phyloP scores from a whole-genome alignment of 768 basidiomycete species.

The Botryobasidium botryosum region DNA sequence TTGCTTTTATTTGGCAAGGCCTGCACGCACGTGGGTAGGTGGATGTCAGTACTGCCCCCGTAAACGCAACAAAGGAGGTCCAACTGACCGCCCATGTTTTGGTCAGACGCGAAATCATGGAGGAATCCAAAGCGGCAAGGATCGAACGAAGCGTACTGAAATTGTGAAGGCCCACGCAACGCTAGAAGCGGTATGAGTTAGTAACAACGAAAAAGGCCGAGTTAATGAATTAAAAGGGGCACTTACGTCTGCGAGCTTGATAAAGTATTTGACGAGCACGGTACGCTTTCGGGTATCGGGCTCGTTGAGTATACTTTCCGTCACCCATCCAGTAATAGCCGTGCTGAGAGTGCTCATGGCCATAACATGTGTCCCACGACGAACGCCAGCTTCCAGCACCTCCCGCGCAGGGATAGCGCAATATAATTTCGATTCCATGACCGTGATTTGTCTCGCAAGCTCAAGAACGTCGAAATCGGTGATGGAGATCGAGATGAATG shows the following conservation, averaged over 20 bases:
- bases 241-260: slow-evolving; percentile 82
- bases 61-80: background rate
- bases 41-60: slow-evolving; percentile 4
- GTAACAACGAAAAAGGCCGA: slow-evolving; percentile 2
- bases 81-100: slow-evolving; percentile 82
- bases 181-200: slow-evolving; percentile 29
- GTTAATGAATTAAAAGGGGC: slow-evolving; percentile 6
- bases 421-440: slow-evolving; percentile 84
- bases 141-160: slow-evolving; percentile 88
- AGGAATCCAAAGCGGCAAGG: slow-evolving; percentile 86
- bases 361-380: slow-evolving; percentile 52
- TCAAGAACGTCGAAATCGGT: slow-evolving; percentile 92
- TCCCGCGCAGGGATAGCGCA: slow-evolving; percentile 78
- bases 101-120: slow-evolving; percentile 77
- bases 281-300: slow-evolving; percentile 74
- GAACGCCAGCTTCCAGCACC: slow-evolving; percentile 55
- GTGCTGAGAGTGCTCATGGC: slow-evolving; percentile 81
- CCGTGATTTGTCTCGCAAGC: slow-evolving; percentile 81
- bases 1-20: slow-evolving; percentile 76
- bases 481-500: slow-evolving; percentile 43
- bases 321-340: slow-evolving; percentile 87
- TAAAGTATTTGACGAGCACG: slow-evolving; percentile 68
- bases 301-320: slow-evolving; percentile 86
- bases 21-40: slow-evolving; percentile 25
- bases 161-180: slow-evolving; percentile 68